Conservation (phyloP, 768 basidiomycete genomes). For the Leccinum subtestaceum region DNA sequence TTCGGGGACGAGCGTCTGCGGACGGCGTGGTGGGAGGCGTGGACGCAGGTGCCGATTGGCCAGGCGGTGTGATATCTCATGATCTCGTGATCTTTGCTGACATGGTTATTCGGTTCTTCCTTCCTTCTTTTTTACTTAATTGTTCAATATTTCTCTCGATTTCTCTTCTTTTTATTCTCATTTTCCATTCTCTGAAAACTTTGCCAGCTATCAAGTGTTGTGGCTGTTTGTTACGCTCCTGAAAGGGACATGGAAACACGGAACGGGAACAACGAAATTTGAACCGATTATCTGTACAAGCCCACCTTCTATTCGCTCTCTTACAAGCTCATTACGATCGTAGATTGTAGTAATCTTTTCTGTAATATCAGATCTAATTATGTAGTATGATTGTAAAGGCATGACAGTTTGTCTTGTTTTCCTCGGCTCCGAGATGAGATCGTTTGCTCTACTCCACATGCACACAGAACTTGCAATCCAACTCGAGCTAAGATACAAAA, state of each 20-base stretch:
- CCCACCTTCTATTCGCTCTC: not conserved
- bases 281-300: not conserved
- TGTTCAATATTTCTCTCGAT: not conserved
- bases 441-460: not conserved
- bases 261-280: not conserved
- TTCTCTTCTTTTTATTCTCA: not conserved
- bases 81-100: not conserved
- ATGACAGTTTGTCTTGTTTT: not conserved
- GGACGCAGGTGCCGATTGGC: conserved; percentile 33
- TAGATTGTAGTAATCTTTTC: not conserved
- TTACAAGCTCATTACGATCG: not conserved
- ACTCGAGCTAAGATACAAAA: not conserved
- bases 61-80: conserved; percentile 30
- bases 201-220: not conserved
- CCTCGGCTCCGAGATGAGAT: not conserved
- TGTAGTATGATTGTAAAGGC: not conserved
- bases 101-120: not conserved
- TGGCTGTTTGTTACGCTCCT: not conserved
- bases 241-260: not conserved
- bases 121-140: not conserved
- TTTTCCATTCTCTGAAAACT: not conserved
- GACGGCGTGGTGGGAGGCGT: conserved; percentile 40
- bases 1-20: conserved; percentile 42
- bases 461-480: not conserved
- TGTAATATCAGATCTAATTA: not conserved